Evolutionary conservation across 306 rosid genomes (phyloP), one percentile per base, ranked within the genome.

Genomic region (Sechiopsis laciniata): DNA sequence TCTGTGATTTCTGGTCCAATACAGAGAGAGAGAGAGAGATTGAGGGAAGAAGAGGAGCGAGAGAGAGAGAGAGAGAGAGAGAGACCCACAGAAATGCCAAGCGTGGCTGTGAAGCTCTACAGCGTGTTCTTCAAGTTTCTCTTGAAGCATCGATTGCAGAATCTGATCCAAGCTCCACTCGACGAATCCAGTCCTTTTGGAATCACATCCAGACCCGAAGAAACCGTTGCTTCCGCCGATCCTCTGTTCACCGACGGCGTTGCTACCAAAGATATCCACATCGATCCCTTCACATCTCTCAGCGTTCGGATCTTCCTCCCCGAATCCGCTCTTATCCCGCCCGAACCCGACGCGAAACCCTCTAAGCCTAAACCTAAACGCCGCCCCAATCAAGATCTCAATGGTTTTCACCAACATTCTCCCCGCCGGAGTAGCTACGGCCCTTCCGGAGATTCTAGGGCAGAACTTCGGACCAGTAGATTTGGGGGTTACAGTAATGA

Each of bases 121-220:
- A 91, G 99, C 87, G 97, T 91, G 0, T 91, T 94, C 96, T 94
- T 91, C 89, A 94, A 94, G 82, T 94, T 94, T 73, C 91, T 91
- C 71, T 82, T 89, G 81, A 94, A 94, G 85, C 89, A 94, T 78
- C 98, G 97, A 67, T 76, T 94, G 74, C 97, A 90, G 85, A 94
- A 84, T 62, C 92, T 87, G 81, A 85, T 89, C 87, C 97, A 89
- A 79, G 66, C 86, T 74, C 81, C 78, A 32, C 82, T 80, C 72
- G 88, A 87, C 66, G 84, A 81, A 59, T 71, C 85, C 26, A 76
- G 74, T 82, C 84, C 86, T 32, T 94, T 90, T 37, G 98, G 98
- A 2, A 83, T 94, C 20, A 82, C 97, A 3, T 86, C 96, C 16
- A 89, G 98, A 51, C 89, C 97, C 77, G 96, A 88, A 21, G 99